Percentiles rank a stretch among this genome's conserved stretches.
Evolutionary conservation across 192 early-diverging fungal genomes (phyloP).

Genomic region (Entomortierella beljakovae): DNA sequence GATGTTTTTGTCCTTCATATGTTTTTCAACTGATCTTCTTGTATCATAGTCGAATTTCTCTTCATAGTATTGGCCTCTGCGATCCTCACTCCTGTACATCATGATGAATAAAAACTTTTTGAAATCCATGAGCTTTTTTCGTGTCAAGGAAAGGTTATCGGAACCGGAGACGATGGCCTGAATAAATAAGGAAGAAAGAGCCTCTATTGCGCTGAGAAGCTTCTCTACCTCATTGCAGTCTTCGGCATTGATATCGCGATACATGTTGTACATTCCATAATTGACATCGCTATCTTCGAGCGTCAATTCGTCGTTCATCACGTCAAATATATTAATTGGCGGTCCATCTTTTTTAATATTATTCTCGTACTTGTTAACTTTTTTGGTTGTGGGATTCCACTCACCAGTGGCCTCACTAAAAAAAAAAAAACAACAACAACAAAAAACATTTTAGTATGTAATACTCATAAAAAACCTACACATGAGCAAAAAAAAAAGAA

Average conservation of each 20-base stretch:
- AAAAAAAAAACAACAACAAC: not conserved
- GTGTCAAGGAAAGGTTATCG: slow-evolving; percentile 12
- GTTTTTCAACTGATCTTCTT: not conserved
- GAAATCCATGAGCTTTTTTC: slow-evolving; percentile 16
- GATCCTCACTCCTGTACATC: slow-evolving; percentile 33
- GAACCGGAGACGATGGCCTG: slow-evolving; percentile 6
- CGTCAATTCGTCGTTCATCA: not conserved
- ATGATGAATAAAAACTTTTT: slow-evolving; percentile 43
- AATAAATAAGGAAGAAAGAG: slow-evolving; percentile 13
- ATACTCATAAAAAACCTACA: not conserved
- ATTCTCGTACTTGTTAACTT: not conserved
- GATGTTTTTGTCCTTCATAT: slow-evolving; percentile 42
- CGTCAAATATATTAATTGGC: slow-evolving; percentile 8
- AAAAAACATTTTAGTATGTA: too few species aligned
- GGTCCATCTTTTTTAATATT: not conserved
- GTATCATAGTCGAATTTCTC: slow-evolving; percentile 14
- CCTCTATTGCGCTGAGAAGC: slow-evolving; percentile 27
- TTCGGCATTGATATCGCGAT: slow-evolving; percentile 10
- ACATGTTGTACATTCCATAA: slow-evolving; percentile 12
- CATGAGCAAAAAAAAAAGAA: not conserved
- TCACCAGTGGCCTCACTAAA: not conserved
- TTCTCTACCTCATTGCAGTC: slow-evolving; percentile 41
- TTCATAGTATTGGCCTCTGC: slow-evolving; percentile 28
- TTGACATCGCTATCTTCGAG: not conserved
- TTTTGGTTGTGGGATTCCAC: not conserved